phyloP scores from a whole-genome alignment of 2,329 filamentous ascomycete genomes.

The Diaporthe caulivora region DNA sequence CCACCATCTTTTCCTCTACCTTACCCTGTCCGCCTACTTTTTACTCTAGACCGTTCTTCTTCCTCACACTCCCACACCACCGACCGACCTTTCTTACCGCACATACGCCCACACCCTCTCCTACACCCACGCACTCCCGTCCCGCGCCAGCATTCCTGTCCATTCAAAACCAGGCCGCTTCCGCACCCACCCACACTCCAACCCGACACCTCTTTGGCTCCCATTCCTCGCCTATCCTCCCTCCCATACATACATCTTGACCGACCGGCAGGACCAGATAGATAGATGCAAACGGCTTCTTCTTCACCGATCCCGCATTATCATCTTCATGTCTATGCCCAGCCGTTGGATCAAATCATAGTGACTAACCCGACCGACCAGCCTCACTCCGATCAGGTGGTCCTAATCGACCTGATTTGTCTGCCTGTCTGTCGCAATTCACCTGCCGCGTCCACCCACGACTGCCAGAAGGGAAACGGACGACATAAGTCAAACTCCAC shows the following conservation, averaged over 20 bases:
- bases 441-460: neutral
- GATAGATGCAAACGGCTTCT: constrained; percentile 24
- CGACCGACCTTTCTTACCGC: neutral
- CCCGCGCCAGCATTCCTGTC: constrained; percentile 32
- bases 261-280: constrained; percentile 13
- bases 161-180: constrained; percentile 39
- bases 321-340: constrained; percentile 1
- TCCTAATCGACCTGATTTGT: neutral
- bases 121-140: constrained; percentile 9
- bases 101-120: constrained; percentile 4
- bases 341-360: constrained; percentile 9
- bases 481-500: neutral
- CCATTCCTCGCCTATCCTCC: constrained; percentile 32
- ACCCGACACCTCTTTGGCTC: constrained; percentile 31
- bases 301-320: neutral
- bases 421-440: neutral
- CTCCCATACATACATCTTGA: neutral
- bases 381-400: neutral
- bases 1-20: neutral
- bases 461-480: neutral
- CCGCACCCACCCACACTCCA: constrained; percentile 38
- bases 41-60: constrained; percentile 3
- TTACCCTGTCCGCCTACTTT: neutral
- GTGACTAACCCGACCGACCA: constrained; percentile 18
- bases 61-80: constrained; percentile 2